These are phyloP conservation scores for Rhynchospora tenuis DNA, from an alignment of 176 grass and related monocot genomes.

Conservation along the genomic window DNA sequence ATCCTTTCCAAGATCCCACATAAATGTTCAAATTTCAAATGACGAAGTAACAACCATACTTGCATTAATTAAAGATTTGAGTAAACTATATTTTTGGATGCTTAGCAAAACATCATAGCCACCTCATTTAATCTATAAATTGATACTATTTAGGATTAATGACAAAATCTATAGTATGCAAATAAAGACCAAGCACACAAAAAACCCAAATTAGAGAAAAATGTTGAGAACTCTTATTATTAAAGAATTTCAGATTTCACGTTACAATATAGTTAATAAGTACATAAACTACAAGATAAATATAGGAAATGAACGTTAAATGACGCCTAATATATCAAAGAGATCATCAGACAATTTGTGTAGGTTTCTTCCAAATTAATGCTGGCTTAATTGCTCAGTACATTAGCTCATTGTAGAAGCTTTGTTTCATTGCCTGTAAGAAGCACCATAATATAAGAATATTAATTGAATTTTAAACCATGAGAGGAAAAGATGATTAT, in stretches of 20 bases:
- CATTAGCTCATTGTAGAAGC: conserved; percentile 36
- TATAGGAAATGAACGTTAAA: not conserved
- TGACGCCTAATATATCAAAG: not conserved
- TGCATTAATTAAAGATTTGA: too few species aligned
- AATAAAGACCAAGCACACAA: not conserved
- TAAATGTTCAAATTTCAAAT: not conserved
- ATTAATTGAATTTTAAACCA: not conserved
- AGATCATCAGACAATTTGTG: not conserved
- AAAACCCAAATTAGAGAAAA: not conserved
- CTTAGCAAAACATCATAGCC: too few species aligned
- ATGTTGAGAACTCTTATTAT: not conserved
- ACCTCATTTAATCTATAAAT: too few species aligned
- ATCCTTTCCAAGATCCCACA: not conserved
- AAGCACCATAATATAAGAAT: not conserved
- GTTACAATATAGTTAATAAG: not conserved
- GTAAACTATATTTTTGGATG: too few species aligned
- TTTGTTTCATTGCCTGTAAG: conserved; percentile 61
- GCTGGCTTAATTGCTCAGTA: not conserved
- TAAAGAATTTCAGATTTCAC: not conserved
- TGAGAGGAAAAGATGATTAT: not conserved
- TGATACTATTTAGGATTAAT: too few species aligned
- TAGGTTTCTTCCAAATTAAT: not conserved
- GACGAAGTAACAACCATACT: too few species aligned
- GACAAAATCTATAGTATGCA: not conserved
- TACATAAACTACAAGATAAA: not conserved